Conservation (phyloP, 139 green algal genomes). For the Coelastrella sp. region DNA sequence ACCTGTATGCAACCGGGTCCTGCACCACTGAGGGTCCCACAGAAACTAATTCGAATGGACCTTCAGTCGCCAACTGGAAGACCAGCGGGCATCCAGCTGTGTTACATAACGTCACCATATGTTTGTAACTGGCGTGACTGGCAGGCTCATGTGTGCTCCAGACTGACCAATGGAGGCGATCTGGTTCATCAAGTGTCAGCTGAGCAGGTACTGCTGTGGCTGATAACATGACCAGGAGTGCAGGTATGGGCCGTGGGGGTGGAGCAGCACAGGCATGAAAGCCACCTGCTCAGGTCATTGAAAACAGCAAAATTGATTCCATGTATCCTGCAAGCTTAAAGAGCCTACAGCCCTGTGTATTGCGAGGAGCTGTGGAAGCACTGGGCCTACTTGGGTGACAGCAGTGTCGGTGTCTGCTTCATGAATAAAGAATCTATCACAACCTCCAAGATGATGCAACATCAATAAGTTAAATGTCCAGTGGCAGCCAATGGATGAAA, state of each 20-base stretch:
- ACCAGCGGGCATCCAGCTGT: not conserved
- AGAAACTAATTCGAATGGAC: conserved; percentile 6
- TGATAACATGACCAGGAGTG: not conserved
- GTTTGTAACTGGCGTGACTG: conserved; percentile 13
- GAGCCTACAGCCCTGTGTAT: no score
- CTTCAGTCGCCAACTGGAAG: conserved; percentile 7
- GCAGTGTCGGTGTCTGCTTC: no score
- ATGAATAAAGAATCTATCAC: no score
- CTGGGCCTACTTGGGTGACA: no score
- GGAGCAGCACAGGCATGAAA: conserved; percentile 22
- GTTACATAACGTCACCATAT: not conserved
- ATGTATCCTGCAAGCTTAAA: no score
- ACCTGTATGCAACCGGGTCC: conserved; percentile 7
- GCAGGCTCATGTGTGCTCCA: not conserved
- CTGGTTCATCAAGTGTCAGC: not conserved
- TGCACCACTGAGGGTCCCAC: conserved; percentile 19
- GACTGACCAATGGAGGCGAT: not conserved
- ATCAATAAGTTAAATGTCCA: no score
- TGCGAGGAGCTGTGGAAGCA: no score
- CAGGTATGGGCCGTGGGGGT: not conserved
- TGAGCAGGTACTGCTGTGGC: not conserved
- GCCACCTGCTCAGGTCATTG: not conserved
- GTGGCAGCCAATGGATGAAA: no score
- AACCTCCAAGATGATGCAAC: no score
- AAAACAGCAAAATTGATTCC: not conserved